Base-by-base conservation (phyloP, 148 eudicot genomes). In the Nepenthes gracilis region DNA sequence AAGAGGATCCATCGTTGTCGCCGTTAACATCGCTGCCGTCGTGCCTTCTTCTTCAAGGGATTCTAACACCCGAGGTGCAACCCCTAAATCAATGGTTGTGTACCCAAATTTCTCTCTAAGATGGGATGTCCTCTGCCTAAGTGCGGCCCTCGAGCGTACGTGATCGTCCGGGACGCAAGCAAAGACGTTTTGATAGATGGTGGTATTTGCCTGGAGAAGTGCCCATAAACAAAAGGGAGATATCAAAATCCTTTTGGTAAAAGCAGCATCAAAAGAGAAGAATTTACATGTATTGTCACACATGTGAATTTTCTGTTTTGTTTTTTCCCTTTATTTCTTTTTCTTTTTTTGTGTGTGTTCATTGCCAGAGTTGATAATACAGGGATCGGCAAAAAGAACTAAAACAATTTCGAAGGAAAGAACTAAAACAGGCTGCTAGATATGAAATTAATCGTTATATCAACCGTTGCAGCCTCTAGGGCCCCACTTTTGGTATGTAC, bases 61-160 rank as follows among this genome's bases (percentile, higher is more conserved):
- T 57, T 77, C 83, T 2, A 79, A 49, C 36, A 70, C 74, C 67
- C 67, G 67, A 38, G 93, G 83, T 23, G 93, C 97, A 58, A 91
- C 93, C 54, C 97, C 97, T 35, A 87, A 69, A 77, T 91, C 97
- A n/a, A 87, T 85, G 45, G 93, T 85, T 33, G 89, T 87, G 74
- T 83, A 74, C 49, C 88, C 89, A 8, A 74, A 72, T 68, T 71
- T 81, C 66, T 85, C 96, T 72, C 67, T 87, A 65, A 80, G 67
- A 43, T 87, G 74, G 52, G 59, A 73, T 81, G 80, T 80, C 64
- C 80, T 81, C 70, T 80, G 82, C 70, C 96, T 81, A 66, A 83
- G 73, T 43, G 74, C 79, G 33, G 72, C 67, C 77, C 97, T 92
- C 68, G 96, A 85, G 75, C 62, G 86, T 66, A 92, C 83, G 63